Base-by-base conservation (phyloP, 148 eudicot genomes). In the Camellia sinensis region DNA sequence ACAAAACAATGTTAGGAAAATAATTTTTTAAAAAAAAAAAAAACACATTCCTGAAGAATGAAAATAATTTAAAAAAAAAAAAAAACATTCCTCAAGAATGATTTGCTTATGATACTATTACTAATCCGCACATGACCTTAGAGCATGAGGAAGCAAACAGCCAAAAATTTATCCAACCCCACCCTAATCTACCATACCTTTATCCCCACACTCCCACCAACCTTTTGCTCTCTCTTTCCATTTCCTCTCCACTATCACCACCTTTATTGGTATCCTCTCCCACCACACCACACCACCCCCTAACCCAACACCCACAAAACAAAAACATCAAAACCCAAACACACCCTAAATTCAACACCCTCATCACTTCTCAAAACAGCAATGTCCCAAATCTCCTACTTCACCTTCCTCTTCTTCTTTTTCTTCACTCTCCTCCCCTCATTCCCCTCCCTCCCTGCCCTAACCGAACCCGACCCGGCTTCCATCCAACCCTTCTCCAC, bases 381-480 rank as follows among this genome's bases (percentile, higher is more conserved):
- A 52, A 81, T 81, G 83, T 76, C 60, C 67, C 67, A 21, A 10
- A 17, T 67, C 56, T 78, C n/a, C 46, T 14, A 29, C 2, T 7
- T 44, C 46, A 14, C 52, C 65, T 78, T 80, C 82, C 82, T 87
- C 79, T 66, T 83, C 79, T 50, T 53, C 82, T 81, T 87, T 77
- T 66, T 83, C 79, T 50, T 53, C 48, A 22, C 45, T 18, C 56
- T 68, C 71, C 71, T 75, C 4, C 82, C 74, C 84, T 5, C 67
- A 50, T 17, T 73, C 0, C 77, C 71, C 41, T 56, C 87, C 0
- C 75, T 84, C 13, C 87, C 90, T 76, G 74, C 19, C 15, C 45
- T 81, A 17, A 84, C 93, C 74, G 46, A 83, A 82, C 94, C 91
- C 0, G 81, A 80, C 81, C 87, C 87, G 19, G 40, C 75, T n/a